Evolutionary conservation across 2,329 filamentous ascomycete species (phyloP).

Genomic region (Microcyclosporella mali): DNA sequence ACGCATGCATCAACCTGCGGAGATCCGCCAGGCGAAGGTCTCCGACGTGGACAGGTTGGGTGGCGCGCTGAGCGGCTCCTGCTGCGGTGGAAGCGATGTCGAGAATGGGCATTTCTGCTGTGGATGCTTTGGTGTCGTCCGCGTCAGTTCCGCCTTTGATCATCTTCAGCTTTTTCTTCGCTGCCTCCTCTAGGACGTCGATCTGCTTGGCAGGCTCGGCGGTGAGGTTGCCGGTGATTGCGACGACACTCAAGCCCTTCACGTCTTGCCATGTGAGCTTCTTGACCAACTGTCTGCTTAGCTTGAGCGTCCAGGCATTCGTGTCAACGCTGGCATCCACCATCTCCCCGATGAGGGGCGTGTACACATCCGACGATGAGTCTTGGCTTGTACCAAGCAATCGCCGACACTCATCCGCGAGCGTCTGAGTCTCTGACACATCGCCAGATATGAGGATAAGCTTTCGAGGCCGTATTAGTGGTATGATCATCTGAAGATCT

Average conservation of each 20-base stretch:
- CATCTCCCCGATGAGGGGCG: conserved; percentile 64
- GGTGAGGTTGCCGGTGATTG: conserved; percentile 71
- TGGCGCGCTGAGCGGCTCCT: conserved; percentile 40
- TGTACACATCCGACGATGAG: conserved; percentile 57
- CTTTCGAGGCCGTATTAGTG: conserved; percentile 87
- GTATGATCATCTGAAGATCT: conserved; percentile 89
- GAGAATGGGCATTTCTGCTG: conserved; percentile 55
- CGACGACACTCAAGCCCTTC: conserved; percentile 80
- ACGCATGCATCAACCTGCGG: conserved; percentile 71
- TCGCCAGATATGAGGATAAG: conserved; percentile 84
- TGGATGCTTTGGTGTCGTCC: conserved; percentile 22
- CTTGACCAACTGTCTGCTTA: conserved; percentile 77
- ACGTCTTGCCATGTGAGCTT: conserved; percentile 93
- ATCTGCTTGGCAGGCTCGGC: conserved; percentile 41
- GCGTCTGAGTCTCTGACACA: conserved; percentile 66
- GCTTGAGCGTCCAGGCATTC: conserved; percentile 91
- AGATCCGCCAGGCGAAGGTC: conserved; percentile 86
- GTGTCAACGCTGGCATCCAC: conserved; percentile 95
- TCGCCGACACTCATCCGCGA: conserved; percentile 75
- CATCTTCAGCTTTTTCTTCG: conserved; percentile 50
- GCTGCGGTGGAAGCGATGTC: conserved; percentile 59
- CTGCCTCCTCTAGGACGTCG: conserved; percentile 34
- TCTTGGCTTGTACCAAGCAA: conserved; percentile 42
- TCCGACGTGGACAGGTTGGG: conserved; percentile 88
- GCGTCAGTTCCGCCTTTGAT: conserved; percentile 42